Evolutionary conservation across 345 rosid genomes (phyloP).

Genomic region (Sisymbrium altissimum): DNA sequence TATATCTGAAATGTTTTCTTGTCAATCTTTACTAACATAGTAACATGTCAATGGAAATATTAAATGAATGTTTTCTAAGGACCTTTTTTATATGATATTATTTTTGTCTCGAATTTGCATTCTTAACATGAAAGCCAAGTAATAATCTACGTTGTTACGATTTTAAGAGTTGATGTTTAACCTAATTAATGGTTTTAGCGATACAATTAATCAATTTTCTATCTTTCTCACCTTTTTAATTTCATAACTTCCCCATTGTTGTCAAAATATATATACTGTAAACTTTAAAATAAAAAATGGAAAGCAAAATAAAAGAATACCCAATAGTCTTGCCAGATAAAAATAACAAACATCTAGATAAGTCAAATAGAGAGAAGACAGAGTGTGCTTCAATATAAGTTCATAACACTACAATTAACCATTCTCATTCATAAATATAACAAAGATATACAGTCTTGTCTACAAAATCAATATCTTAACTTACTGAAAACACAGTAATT

Average conservation of each 20-base stretch:
- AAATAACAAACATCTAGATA: not conserved
- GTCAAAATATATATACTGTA: not conserved
- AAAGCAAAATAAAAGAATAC: not conserved
- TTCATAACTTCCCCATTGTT: not conserved
- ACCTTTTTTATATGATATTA: too few species aligned
- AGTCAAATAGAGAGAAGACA: not conserved
- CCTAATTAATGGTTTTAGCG: not conserved
- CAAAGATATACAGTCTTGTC: not conserved
- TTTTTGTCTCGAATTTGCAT: not conserved
- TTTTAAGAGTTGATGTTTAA: not conserved
- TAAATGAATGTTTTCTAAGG: too few species aligned
- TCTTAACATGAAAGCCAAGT: not conserved
- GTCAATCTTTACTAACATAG: too few species aligned
- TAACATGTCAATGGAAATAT: too few species aligned
- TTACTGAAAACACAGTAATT: not conserved
- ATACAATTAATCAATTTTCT: not conserved
- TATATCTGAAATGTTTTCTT: not conserved
- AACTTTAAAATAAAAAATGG: not conserved
- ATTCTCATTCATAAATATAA: not conserved
- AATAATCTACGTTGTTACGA: not conserved
- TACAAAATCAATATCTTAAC: constrained; percentile 6
- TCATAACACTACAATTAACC: not conserved
- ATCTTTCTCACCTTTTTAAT: not conserved
- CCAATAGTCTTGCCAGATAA: not conserved
- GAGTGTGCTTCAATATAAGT: not conserved